Percentiles rank a stretch among this genome's conserved stretches.
These are phyloP conservation scores for Calonectria crousiana DNA, from an alignment of 2,329 filamentous ascomycete genomes.

Conservation along the genomic window DNA sequence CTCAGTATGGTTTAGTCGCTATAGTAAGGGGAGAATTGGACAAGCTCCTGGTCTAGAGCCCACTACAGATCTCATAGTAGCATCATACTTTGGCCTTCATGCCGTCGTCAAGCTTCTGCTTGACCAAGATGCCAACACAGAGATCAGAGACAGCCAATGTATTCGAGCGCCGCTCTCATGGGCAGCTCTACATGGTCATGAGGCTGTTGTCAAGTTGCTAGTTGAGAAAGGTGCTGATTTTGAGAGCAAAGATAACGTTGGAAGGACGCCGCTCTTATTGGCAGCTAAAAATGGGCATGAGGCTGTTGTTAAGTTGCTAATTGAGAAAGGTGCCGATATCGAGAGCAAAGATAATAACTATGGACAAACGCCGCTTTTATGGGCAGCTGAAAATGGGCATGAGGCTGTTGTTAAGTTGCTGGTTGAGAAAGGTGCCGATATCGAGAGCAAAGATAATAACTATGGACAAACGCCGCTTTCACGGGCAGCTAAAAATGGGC, in stretches of 20 bases:
- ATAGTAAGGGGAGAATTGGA: neutral
- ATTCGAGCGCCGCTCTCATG: neutral
- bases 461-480: neutral
- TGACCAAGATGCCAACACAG: neutral
- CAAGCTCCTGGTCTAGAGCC: accelerated
- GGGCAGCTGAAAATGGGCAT: neutral
- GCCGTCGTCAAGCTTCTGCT: neutral
- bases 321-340: too few species aligned
- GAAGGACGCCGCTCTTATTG: too few species aligned
- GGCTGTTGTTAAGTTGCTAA: too few species aligned
- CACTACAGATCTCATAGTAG: neutral
- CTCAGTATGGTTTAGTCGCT: neutral
- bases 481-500: neutral
- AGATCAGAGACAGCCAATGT: neutral
- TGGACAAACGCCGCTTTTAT: neutral
- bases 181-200: too few species aligned
- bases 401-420: neutral
- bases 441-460: constrained; percentile 13
- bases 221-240: too few species aligned
- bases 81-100: neutral
- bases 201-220: too few species aligned
- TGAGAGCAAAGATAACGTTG: too few species aligned
- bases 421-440: neutral
- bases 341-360: too few species aligned
- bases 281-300: too few species aligned